Evolutionary conservation across 2,329 filamentous ascomycete species (phyloP), one percentile per base, ranked within the genome.

Genomic region (Xylariaceae sp.): DNA sequence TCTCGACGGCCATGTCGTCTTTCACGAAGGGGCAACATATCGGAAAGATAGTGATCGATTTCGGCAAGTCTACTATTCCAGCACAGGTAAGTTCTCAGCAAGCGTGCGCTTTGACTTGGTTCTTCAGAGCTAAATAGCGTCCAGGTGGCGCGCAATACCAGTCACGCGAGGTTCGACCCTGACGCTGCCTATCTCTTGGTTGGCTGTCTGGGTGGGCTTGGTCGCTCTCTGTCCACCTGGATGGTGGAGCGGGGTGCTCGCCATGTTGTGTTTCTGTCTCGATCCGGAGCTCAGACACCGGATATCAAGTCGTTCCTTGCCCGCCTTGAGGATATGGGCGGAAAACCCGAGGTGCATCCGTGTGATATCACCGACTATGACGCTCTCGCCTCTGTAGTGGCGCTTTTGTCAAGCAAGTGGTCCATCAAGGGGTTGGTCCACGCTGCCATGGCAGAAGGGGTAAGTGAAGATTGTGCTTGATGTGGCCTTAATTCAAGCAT

Each of bases 1-100:
- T n/a, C n/a, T 55, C 59, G 15, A 61, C 62, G 18, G 53, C 62
- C 4, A 68, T 68, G 64, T 41, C 47, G 1, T 51, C 55, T 0
- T 68, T 69, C 28, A 54, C 57, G 4, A 46, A 40, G 15, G 51
- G 48, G 49, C 16, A 50, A 50, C 21, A n/a, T n/a, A n/a, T n/a
- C n/a, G n/a, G n/a, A n/a, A n/a, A n/a, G n/a, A n/a, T n/a, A n/a
- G n/a, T n/a, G n/a, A n/a, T n/a, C n/a, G n/a, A n/a, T n/a, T n/a
- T n/a, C n/a, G n/a, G n/a, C n/a, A n/a, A n/a, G n/a, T n/a, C n/a
- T n/a, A n/a, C n/a, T n/a, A n/a, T n/a, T n/a, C n/a, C n/a, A n/a
- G n/a, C n/a, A n/a, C n/a, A n/a, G n/a, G n/a, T n/a, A n/a, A n/a
- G n/a, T 46, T 46, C 24, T 46, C 48, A 7, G 52, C 52, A 11